These are phyloP conservation scores for Ogataea corticis DNA, from an alignment of 805 yeast genomes.

Conservation along the genomic window DNA sequence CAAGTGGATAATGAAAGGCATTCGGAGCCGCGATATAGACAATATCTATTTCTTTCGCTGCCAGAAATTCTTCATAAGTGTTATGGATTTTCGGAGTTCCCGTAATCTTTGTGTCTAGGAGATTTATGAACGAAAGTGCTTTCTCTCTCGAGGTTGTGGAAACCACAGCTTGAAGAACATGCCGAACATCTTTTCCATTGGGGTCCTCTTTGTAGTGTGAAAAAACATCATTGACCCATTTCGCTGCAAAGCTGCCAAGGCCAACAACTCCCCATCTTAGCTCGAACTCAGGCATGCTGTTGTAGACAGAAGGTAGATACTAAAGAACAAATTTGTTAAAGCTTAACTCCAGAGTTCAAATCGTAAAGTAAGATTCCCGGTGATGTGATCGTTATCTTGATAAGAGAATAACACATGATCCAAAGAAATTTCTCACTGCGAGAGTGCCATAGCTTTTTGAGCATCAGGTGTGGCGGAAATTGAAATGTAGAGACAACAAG, in stretches of 20 bases:
- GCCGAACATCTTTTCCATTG: conserved; percentile 27
- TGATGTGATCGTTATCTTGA: no score
- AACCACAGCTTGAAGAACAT: conserved; percentile 41
- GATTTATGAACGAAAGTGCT: conserved; percentile 11
- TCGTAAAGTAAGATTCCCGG: no score
- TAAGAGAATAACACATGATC: no score
- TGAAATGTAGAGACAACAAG: no score
- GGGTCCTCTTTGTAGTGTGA: conserved; percentile 23
- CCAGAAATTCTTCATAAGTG: conserved; percentile 42
- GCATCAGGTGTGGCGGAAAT: no score
- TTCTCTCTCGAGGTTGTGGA: conserved; percentile 38
- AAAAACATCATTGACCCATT: conserved; percentile 40
- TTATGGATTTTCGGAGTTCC: conserved; percentile 11
- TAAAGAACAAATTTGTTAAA: no score
- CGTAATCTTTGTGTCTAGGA: conserved; percentile 9
- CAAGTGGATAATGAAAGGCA: conserved; percentile 46
- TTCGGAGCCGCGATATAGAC: conserved; percentile 59
- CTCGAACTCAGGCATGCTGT: conserved; percentile 2
- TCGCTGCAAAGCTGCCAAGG: conserved; percentile 46
- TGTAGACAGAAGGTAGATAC: no score
- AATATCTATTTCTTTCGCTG: conserved; percentile 42
- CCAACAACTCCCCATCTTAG: conserved; percentile 50
- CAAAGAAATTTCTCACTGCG: no score
- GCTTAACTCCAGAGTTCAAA: no score
- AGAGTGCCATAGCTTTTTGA: no score